These are phyloP conservation scores for Ceratobasidium sp. DNA, from an alignment of 1,284 basidiomycete species.

Conservation along the genomic window DNA sequence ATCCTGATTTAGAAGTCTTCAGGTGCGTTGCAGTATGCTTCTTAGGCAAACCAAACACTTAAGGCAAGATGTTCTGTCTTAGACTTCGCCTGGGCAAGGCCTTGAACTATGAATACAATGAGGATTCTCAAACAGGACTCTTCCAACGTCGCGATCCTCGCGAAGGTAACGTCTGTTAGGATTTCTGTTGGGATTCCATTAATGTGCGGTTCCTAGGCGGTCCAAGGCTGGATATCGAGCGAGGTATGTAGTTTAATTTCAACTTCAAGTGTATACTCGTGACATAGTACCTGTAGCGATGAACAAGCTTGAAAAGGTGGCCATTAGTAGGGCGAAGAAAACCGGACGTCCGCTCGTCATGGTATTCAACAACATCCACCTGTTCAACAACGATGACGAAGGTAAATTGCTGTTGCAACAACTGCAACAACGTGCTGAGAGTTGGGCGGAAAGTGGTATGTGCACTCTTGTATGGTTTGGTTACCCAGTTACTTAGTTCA, in stretches of 20 bases:
- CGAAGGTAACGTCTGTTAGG: constrained; percentile 58
- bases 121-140: constrained; percentile 66
- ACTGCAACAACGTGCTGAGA: constrained; percentile 82
- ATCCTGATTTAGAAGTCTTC: constrained; percentile 76
- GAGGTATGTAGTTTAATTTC: constrained; percentile 55
- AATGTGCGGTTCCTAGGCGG: constrained; percentile 56
- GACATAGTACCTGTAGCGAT: constrained; percentile 55
- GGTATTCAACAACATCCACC: constrained; percentile 76
- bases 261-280: constrained; percentile 15
- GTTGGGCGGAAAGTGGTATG: constrained; percentile 80
- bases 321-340: constrained; percentile 61
- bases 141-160: constrained; percentile 84
- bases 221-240: constrained; percentile 80
- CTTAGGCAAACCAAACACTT: background rate
- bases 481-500: constrained; percentile 25
- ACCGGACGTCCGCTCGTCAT: constrained; percentile 72
- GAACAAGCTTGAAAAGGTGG: constrained; percentile 88
- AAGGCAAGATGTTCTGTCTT: constrained; percentile 1
- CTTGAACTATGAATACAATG: constrained; percentile 78
- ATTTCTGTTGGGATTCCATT: background rate
- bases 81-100: constrained; percentile 81
- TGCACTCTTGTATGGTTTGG: constrained; percentile 38
- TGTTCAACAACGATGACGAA: constrained; percentile 79
- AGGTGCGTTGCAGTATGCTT: constrained; percentile 15
- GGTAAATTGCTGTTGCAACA: constrained; percentile 79